Conservation (phyloP, 169 alveolate genomes). For the Plasmodium gaboni region DNA sequence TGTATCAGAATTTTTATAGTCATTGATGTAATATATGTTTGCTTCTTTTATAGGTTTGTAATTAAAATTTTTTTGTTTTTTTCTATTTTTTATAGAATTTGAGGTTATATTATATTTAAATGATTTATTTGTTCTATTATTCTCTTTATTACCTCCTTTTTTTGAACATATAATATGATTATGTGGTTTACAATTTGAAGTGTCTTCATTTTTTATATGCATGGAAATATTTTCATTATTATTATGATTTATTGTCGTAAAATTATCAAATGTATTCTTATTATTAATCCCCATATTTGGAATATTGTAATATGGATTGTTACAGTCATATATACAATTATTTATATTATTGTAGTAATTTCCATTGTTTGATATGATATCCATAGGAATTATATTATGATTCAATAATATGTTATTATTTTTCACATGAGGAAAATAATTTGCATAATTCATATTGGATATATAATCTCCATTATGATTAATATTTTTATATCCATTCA, state of each 20-base stretch:
- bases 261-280: constrained; percentile 11
- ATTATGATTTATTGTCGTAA: neutral
- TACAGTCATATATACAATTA: neutral
- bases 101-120: too few relatives aligned
- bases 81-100: too few relatives aligned
- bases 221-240: neutral
- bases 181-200: constrained; percentile 3
- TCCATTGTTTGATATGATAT: constrained; percentile 10
- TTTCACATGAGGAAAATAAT: neutral
- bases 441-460: neutral
- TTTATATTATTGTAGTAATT: constrained; percentile 18
- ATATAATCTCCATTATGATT: neutral
- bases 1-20: neutral
- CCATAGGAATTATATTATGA: constrained; percentile 9
- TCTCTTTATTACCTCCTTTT: neutral
- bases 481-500: neutral
- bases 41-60: neutral
- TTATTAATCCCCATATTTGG: constrained; percentile 19
- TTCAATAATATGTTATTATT: constrained; percentile 1
- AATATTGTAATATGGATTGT: constrained; percentile 26
- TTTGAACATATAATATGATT: neutral
- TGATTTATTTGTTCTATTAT: too few relatives aligned
- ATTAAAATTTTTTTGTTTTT: neutral
- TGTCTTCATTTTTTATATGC: neutral
- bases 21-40: neutral